Evolutionary conservation across 2,329 filamentous ascomycete species (phyloP).

Genomic region (Xylaria sp.): DNA sequence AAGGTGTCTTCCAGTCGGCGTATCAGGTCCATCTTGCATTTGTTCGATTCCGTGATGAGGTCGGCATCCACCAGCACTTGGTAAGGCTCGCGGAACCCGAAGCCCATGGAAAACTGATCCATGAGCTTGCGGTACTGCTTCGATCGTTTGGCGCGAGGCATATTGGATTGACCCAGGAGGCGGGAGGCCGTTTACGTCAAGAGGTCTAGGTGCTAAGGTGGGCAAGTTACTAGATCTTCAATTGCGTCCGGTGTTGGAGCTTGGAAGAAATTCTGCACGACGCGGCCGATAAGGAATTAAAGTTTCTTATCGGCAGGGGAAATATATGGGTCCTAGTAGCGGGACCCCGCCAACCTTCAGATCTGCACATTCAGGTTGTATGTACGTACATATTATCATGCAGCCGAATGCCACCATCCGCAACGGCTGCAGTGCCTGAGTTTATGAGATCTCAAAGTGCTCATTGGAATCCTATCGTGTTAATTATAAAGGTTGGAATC

Average conservation of each 20-base stretch:
- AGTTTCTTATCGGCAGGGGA: constrained; percentile 8
- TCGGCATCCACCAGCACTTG: constrained; percentile 88
- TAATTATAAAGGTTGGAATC: neutral
- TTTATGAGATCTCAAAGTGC: neutral
- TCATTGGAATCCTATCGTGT: neutral
- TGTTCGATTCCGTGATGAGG: constrained; percentile 78
- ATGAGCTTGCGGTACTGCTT: constrained; percentile 90
- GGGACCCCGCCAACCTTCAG: neutral
- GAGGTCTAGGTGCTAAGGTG: constrained; percentile 1
- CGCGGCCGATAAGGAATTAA: constrained; percentile 12
- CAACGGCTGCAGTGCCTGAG: too few relatives aligned
- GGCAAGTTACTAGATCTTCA: constrained; percentile 3
- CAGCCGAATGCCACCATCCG: neutral
- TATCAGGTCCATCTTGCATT: constrained; percentile 88
- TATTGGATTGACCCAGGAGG: constrained; percentile 19
- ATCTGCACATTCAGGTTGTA: too few relatives aligned
- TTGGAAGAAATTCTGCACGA: constrained; percentile 7
- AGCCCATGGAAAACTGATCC: constrained; percentile 84
- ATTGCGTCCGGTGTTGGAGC: constrained; percentile 3
- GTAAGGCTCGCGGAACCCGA: constrained; percentile 91
- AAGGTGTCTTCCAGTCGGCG: constrained; percentile 78
- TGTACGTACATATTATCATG: neutral
- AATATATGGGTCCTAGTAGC: constrained; percentile 1
- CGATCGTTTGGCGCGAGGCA: constrained; percentile 60
- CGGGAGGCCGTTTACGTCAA: neutral